These are phyloP conservation scores for Calonectria pteridis DNA, from an alignment of 2,329 filamentous ascomycete genomes.

Conservation along the genomic window DNA sequence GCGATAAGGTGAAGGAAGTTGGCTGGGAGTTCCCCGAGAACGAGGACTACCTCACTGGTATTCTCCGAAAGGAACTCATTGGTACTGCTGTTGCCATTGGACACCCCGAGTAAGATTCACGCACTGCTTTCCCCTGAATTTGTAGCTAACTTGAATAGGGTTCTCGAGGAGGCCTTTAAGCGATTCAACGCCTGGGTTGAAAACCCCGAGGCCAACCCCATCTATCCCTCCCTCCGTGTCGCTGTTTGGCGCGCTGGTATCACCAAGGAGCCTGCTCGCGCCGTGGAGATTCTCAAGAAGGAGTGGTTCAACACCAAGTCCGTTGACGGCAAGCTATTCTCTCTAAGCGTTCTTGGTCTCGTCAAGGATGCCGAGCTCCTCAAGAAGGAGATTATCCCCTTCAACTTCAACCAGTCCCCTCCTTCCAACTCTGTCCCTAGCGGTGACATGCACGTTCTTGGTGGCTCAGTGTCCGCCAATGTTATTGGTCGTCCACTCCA, in stretches of 20 bases:
- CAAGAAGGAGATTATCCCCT: slow-evolving; percentile 74
- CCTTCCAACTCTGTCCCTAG: slow-evolving; percentile 77
- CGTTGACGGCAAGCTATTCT: slow-evolving; percentile 92
- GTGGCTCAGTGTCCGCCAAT: slow-evolving; percentile 80
- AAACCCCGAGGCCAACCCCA: slow-evolving; percentile 74
- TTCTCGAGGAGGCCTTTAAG: slow-evolving; percentile 78
- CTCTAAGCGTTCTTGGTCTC: slow-evolving; percentile 80
- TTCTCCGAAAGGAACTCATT: slow-evolving; percentile 87
- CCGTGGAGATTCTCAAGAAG: slow-evolving; percentile 82
- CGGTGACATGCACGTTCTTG: slow-evolving; percentile 89
- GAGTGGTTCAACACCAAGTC: slow-evolving; percentile 87
- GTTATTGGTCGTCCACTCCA: slow-evolving; percentile 77
- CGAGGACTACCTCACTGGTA: slow-evolving; percentile 85
- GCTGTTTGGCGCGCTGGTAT: slow-evolving; percentile 86
- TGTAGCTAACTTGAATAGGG: slow-evolving; percentile 57
- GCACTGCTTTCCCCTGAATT: background rate
- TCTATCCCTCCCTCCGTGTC: slow-evolving; percentile 85
- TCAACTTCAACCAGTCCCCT: slow-evolving; percentile 78
- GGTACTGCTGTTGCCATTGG: slow-evolving; percentile 79
- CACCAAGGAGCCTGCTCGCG: slow-evolving; percentile 74
- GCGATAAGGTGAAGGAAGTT: slow-evolving; percentile 79
- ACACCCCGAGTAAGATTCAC: slow-evolving; percentile 74
- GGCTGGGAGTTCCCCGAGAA: slow-evolving; percentile 86
- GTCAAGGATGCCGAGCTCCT: slow-evolving; percentile 78
- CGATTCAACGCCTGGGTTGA: slow-evolving; percentile 85